Base-by-base conservation (phyloP, 345 rosid species). In the Durio zibethinus region DNA sequence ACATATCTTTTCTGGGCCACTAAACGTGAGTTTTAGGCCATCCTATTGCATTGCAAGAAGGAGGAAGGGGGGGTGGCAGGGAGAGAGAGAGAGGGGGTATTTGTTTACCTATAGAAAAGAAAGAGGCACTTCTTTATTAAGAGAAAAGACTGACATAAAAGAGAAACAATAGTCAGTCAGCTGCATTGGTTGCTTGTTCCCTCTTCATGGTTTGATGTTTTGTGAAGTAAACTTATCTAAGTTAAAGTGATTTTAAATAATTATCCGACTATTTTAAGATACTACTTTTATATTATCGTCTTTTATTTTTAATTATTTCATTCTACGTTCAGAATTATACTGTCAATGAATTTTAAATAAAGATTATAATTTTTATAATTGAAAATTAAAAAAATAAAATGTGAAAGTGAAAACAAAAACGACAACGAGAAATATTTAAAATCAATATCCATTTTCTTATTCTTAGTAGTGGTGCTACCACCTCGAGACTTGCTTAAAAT, bases 111-210 rank as follows among this genome's bases (percentile, higher is more conserved):
- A 45, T 16, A 45, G 52, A 23, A 67, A 14, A 15, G 10, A 74
- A 57, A 74, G 54, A 27, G 0, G 38, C 38, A 25, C 42, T 59
- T 74, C 65, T 73, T 56, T 59, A 27, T 59, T n/a, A 23, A 59
- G n/a, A 40, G 5, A 36, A 36, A 65, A 29, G 25, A 62, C 50
- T 60, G 7, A 64, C 43, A 27, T 71, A 29, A 63, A 64, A 1
- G 11, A 42, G 56, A 12, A 20, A 50, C 7, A 12, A 80, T 29
- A 20, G 23, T 59, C 29, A 50, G 86, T 72, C 75, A 57, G 54
- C 73, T 78, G 73, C 80, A 67, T 72, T 31, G 78, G 80, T 72
- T 73, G 65, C 78, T 76, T 59, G 80, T 78, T 67, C 47, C 72
- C 64, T 56, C 52, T 1, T 25, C 11, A 57, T 73, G 10, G 33